These are phyloP conservation scores for Cardiospermum halicacabum DNA, from an alignment of 345 rosid genomes.

Conservation along the genomic window DNA sequence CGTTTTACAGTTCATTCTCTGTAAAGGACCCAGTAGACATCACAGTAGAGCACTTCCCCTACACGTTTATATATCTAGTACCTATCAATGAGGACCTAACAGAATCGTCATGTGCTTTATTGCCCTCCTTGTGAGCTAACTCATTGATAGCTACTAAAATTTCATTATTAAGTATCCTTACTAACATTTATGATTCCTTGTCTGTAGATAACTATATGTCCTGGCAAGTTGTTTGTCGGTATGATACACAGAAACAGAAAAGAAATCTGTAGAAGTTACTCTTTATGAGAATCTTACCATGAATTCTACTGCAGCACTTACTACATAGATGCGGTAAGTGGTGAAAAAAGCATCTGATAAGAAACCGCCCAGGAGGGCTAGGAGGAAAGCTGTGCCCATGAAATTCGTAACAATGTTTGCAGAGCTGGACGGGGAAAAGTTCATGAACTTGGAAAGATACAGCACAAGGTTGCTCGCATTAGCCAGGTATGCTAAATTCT, in stretches of 20 bases:
- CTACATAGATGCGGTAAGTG: conserved; percentile 60
- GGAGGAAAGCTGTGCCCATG: conserved; percentile 90
- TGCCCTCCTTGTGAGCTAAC: neutral
- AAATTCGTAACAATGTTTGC: conserved; percentile 81
- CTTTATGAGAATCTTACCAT: conserved; percentile 37
- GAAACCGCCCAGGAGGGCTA: conserved; percentile 85
- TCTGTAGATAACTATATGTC: neutral
- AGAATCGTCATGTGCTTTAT: conserved; percentile 9
- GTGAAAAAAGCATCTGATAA: conserved; percentile 69
- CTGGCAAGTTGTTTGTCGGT: neutral
- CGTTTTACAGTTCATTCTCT: conserved; percentile 11
- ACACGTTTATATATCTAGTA: neutral
- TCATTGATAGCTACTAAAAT: neutral
- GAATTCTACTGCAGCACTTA: conserved; percentile 67
- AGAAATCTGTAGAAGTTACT: neutral
- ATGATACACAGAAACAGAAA: neutral
- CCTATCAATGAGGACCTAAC: conserved; percentile 7
- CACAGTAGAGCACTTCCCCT: neutral
- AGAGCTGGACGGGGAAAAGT: conserved; percentile 70
- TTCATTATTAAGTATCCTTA: neutral
- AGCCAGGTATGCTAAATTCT: conserved; percentile 85
- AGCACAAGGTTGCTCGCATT: conserved; percentile 92
- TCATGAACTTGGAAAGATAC: conserved; percentile 67
- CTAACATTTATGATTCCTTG: neutral
- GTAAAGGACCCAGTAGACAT: conserved; percentile 7